Evolutionary conservation across 2,329 filamentous ascomycete genomes (phyloP).

Genomic region (Botrytis porri): DNA sequence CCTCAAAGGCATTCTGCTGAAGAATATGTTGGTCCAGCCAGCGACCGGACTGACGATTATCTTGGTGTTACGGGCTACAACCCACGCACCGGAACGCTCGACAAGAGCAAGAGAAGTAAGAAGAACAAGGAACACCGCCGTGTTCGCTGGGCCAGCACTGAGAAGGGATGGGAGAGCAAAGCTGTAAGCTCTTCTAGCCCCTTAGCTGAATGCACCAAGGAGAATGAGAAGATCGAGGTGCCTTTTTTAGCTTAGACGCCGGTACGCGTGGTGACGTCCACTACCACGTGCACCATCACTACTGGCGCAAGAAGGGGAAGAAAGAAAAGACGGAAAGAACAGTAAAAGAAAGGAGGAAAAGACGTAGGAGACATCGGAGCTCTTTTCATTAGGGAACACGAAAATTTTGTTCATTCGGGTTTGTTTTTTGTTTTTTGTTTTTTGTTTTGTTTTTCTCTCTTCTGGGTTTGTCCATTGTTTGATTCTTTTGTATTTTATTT

Average conservation of each 20-base stretch:
- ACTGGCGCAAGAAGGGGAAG: neutral
- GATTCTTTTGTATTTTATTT: neutral
- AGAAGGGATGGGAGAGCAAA: conserved; percentile 3
- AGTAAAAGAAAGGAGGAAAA: neutral
- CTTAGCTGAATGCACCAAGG: neutral
- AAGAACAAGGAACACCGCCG: neutral
- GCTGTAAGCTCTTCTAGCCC: neutral
- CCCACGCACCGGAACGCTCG: conserved; percentile 17
- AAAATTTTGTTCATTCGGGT: neutral
- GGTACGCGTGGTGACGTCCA: neutral
- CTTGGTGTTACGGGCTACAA: conserved; percentile 21
- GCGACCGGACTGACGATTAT: neutral
- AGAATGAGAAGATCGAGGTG: neutral
- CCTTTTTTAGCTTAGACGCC: neutral
- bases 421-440: too few relatives aligned
- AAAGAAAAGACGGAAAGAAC: neutral
- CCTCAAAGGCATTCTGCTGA: neutral
- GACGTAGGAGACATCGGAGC: neutral
- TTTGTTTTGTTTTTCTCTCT: neutral
- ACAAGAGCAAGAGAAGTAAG: neutral
- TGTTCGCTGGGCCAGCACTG: neutral
- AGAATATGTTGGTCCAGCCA: neutral
- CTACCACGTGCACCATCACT: neutral
- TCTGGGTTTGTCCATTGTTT: neutral
- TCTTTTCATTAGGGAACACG: neutral